phyloP scores from a whole-genome alignment of 2,329 filamentous ascomycete genomes.

The Fusarium longipes region DNA sequence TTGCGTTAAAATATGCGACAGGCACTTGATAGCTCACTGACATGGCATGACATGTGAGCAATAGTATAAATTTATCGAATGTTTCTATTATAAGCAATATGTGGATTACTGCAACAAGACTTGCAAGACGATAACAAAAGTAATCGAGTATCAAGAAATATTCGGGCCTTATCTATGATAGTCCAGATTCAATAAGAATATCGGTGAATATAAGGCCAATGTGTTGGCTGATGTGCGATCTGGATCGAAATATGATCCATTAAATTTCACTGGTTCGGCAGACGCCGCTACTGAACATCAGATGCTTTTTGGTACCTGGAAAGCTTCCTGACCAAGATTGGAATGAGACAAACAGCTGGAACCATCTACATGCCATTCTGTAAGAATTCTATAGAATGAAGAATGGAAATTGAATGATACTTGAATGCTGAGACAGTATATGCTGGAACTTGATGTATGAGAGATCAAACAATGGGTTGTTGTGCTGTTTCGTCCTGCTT shows the following conservation, averaged over 20 bases:
- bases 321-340: conserved; percentile 4
- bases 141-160: neutral
- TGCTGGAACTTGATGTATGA: neutral
- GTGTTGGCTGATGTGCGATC: conserved; percentile 25
- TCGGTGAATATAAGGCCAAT: conserved; percentile 4
- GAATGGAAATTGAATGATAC: neutral
- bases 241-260: conserved; percentile 24
- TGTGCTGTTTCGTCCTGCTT: neutral
- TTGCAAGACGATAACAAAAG: neutral
- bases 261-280: conserved; percentile 6
- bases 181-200: neutral
- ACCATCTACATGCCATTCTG: neutral
- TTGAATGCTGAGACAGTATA: neutral
- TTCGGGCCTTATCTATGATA: conserved; percentile 19
- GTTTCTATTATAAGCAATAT: neutral
- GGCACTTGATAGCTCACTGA: neutral
- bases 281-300: conserved; percentile 1
- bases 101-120: neutral
- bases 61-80: neutral
- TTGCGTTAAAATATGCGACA: neutral
- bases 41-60: neutral
- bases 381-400: fast-evolving
- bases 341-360: neutral
- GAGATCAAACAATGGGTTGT: neutral
- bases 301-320: conserved; percentile 18